Evolutionary conservation across 441 rosid genomes (phyloP).

Genomic region (Erodium texanum): DNA sequence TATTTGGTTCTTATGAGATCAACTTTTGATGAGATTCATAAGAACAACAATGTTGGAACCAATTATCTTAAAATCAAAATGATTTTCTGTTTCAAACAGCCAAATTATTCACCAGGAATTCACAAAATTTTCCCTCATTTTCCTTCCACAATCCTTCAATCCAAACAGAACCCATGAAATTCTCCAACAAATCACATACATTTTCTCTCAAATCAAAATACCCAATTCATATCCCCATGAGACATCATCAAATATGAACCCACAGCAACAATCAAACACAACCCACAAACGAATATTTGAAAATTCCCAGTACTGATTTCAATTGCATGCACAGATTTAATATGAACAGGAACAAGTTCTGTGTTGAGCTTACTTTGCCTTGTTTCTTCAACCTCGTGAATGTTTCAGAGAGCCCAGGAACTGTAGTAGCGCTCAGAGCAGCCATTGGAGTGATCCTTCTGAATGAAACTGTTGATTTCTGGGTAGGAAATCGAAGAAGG

Average conservation of each 20-base stretch:
- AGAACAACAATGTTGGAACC: too few relatives aligned
- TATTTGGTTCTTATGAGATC: too few relatives aligned
- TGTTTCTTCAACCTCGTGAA: conserved; percentile 56
- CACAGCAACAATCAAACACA: neutral
- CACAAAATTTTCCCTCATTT: neutral
- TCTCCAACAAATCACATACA: neutral
- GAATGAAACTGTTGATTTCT: conserved; percentile 26
- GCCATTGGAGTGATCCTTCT: conserved; percentile 46
- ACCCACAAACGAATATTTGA: too few relatives aligned
- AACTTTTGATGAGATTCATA: too few relatives aligned
- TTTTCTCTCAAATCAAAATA: neutral
- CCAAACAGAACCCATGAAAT: neutral
- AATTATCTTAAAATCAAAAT: too few relatives aligned
- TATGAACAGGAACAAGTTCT: neutral
- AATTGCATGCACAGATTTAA: too few relatives aligned
- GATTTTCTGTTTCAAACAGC: too few relatives aligned
- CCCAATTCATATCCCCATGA: neutral
- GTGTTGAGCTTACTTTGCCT: conserved; percentile 41
- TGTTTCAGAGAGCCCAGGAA: conserved; percentile 53
- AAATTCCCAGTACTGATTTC: neutral
- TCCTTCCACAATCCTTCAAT: neutral
- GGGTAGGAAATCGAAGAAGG: conserved; percentile 9
- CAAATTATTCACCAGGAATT: too few relatives aligned
- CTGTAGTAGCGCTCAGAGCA: conserved; percentile 29
- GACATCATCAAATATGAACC: neutral